Base-by-base conservation (phyloP, 2,329 filamentous ascomycete species). In the Colletotrichum gloeosporioides region DNA sequence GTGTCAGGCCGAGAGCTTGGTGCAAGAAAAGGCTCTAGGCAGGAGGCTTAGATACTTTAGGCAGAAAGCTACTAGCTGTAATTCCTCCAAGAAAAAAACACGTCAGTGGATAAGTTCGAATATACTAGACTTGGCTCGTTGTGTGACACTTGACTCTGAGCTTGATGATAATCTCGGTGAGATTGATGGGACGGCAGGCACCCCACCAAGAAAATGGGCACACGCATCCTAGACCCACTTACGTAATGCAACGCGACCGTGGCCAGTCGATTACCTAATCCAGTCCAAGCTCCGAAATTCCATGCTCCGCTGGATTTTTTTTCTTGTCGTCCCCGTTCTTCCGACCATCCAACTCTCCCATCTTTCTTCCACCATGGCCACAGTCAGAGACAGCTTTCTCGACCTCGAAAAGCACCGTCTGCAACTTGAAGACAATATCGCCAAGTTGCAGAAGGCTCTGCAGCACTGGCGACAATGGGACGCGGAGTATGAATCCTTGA, bases 401-500 rank as follows among this genome's bases (percentile, higher is more conserved):
- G 90, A 93, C 80, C 90, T 98, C 57, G 95, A 98, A 84, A 91
- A 90, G 77, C 95, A 96, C 81, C 91, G 95, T 18, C 87, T 90
- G 79, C 90, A 93, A 77, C 92, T 99, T 9, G 95, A 98, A 84
- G 90, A 92, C 49, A 95, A 93, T 78, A 90, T 98, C 63, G 86
- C 89, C 66, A 92, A 95, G 82, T 90, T 99, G 25, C 92, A 92
- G 71, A 92, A 94, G 81, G 93, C 94, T 8, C 89, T 99, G 69
- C 92, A 93, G 77, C 94, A 98, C 86, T 99, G 96, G 96, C 94
- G 95, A 78, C 93, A 93, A 71, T 98, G 95, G 91, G 96, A 98
- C 83, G 92, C 94, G 64, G 96, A 99, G 83, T 99, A 99, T 84
- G 95, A 98, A 82, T 92, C 93, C 29, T 89, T 99, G 77, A 96